Conservation (phyloP, 495 filamentous ascomycete species). For the Podospora australis region DNA sequence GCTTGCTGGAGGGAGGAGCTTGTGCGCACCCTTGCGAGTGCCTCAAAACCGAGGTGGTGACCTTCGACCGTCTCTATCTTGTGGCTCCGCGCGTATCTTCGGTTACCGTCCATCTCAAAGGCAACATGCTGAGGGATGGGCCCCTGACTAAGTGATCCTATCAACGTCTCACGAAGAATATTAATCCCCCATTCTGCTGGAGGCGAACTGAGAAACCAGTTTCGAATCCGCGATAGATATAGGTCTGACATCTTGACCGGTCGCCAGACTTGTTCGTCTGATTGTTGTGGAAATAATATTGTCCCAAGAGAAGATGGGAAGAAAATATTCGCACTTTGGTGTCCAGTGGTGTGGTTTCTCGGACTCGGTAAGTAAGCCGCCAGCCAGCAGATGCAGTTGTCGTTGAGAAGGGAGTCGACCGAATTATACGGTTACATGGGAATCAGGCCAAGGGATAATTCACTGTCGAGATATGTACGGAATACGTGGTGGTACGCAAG, state of each 20-base stretch:
- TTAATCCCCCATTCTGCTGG: conserved; percentile 77
- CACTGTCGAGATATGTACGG: too few relatives aligned
- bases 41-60: conserved; percentile 95
- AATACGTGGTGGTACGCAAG: neutral
- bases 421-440: too few relatives aligned
- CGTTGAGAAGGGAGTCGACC: too few relatives aligned
- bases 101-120: conserved; percentile 98
- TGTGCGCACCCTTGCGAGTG: conserved; percentile 78
- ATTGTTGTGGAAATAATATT: too few relatives aligned
- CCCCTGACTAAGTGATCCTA: conserved; percentile 82
- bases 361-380: too few relatives aligned
- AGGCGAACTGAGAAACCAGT: conserved; percentile 84
- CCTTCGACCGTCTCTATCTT: conserved; percentile 95
- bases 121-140: conserved; percentile 91
- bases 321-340: too few relatives aligned
- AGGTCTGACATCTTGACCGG: conserved; percentile 41
- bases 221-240: conserved; percentile 67
- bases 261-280: neutral
- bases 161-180: conserved; percentile 68
- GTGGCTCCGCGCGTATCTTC: conserved; percentile 80
- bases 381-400: too few relatives aligned
- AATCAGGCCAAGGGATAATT: neutral
- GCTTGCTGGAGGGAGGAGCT: neutral
- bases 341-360: too few relatives aligned
- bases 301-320: too few relatives aligned